These are phyloP conservation scores for Candida awuae DNA, from an alignment of 805 yeast genomes.

Conservation along the genomic window DNA sequence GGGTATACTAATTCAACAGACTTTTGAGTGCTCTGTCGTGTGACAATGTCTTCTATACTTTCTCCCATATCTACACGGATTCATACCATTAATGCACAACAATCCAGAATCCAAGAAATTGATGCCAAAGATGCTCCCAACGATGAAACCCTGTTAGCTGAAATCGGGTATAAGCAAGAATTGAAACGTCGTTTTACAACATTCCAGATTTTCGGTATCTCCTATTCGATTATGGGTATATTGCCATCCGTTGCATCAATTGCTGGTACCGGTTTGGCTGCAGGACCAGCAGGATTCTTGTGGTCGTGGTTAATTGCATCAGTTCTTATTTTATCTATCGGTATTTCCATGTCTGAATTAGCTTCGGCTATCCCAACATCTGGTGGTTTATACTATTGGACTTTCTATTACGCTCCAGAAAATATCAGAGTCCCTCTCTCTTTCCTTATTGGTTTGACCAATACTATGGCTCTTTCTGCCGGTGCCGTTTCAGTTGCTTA, in stretches of 20 bases:
- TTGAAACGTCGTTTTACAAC: conserved; percentile 48
- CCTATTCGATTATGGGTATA: conserved; percentile 60
- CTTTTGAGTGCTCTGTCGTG: background rate
- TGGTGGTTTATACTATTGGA: conserved; percentile 53
- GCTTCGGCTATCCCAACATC: conserved; percentile 56
- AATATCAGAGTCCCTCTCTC: conserved; percentile 31
- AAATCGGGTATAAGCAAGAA: conserved; percentile 61
- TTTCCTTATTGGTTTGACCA: conserved; percentile 37
- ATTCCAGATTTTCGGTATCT: conserved; percentile 55
- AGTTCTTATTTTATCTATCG: conserved; percentile 46
- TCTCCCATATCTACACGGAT: conserved; percentile 11
- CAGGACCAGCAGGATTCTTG: conserved; percentile 51
- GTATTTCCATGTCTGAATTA: conserved; percentile 51
- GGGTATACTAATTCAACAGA: background rate
- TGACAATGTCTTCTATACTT: background rate
- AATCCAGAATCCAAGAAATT: conserved; percentile 12
- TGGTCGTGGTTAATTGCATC: conserved; percentile 42
- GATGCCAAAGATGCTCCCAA: conserved; percentile 9
- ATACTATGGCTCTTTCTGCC: conserved; percentile 33
- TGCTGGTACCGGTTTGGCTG: conserved; percentile 42
- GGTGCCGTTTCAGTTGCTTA: conserved; percentile 38
- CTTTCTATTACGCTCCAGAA: conserved; percentile 37
- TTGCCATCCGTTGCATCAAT: conserved; percentile 53
- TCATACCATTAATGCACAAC: conserved; percentile 12
- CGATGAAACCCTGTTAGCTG: conserved; percentile 30